phyloP scores from a whole-genome alignment of 2,329 filamentous ascomycete genomes.

The Scedosporium apiospermum region DNA sequence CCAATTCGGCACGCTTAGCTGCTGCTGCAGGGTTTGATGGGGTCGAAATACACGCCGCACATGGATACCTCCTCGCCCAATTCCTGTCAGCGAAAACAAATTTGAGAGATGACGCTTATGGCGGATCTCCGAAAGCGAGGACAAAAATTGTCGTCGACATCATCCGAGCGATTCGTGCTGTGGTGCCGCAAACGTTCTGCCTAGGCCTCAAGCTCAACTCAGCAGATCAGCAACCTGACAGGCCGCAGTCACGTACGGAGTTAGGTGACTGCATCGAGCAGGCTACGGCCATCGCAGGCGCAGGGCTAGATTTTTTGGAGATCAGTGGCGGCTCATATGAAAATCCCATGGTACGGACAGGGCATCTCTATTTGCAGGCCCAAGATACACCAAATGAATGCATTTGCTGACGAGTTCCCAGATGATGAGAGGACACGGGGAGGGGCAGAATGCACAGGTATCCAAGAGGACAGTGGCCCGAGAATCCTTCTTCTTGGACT shows the following conservation, averaged over 20 bases:
- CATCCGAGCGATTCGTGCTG: constrained; percentile 29
- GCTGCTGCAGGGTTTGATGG: constrained; percentile 36
- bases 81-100: constrained; percentile 44
- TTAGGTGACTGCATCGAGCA: constrained; percentile 29
- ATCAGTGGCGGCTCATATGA: constrained; percentile 55
- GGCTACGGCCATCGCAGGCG: constrained; percentile 35
- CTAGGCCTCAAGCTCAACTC: constrained; percentile 48
- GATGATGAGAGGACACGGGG: neutral
- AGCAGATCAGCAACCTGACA: constrained; percentile 38
- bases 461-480: constrained; percentile 36
- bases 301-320: constrained; percentile 57
- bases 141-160: constrained; percentile 42
- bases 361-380: neutral
- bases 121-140: constrained; percentile 29
- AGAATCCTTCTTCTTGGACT: constrained; percentile 62
- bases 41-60: constrained; percentile 36
- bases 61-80: constrained; percentile 49
- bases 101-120: constrained; percentile 43
- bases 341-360: constrained; percentile 30
- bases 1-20: constrained; percentile 37
- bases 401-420: neutral
- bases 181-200: constrained; percentile 29
- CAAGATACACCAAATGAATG: neutral
- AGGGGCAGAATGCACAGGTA: neutral
- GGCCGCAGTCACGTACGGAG: constrained; percentile 38